Evolutionary conservation across 257 asterid genomes (phyloP), one percentile per base, ranked within the genome.

Genomic region (Salvia hispanica): DNA sequence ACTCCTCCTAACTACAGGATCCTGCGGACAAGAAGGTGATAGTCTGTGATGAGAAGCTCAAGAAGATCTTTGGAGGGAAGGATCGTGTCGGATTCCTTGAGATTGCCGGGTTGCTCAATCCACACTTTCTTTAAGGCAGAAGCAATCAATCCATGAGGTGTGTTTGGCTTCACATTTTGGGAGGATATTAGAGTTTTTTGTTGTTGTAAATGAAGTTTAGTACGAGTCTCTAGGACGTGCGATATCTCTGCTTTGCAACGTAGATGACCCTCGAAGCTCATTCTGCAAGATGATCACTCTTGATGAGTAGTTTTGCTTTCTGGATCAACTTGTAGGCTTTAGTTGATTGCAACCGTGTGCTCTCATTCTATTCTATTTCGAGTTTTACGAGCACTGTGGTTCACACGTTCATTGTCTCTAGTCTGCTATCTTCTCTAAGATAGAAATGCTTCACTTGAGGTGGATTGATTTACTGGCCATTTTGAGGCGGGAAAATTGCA

Each of bases 61-160:
- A 90, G 88, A 77, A 51, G 7, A 84, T 90, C 12, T 84, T 94
- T 36, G 87, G 51, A 9, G 95, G 89, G 51, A 85, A 62, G 81
- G 96, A 86, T 6, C 86, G 86, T 7, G 91, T 90, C 3, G 97
- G 96, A 81, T 93, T 93, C 79, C 96, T 90, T 55, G 96, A 91
- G 83, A 88, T 90, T 47, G 96, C 97, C 5, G 95, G 97, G 52
- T 80, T 91, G 87, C 82, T 91, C 18, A 90, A 12, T 73, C 96
- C 99, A 2, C 97, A 91, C 86, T 86, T 94, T 71, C 83, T 84
- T 28, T 12, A 80, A 88, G 69, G 81, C 77, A 76, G 51, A 58
- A 77, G 39, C 54, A 76, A 69, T 36, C 15, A 28, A 28, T 0
- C 62, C 36, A 25, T 6, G 1, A 58, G 65, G 66, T 15, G 31